Evolutionary conservation across 352 stramenopile species (phyloP), one percentile per base, ranked within the genome.

Genomic region (Elongisporangium prolatum): DNA sequence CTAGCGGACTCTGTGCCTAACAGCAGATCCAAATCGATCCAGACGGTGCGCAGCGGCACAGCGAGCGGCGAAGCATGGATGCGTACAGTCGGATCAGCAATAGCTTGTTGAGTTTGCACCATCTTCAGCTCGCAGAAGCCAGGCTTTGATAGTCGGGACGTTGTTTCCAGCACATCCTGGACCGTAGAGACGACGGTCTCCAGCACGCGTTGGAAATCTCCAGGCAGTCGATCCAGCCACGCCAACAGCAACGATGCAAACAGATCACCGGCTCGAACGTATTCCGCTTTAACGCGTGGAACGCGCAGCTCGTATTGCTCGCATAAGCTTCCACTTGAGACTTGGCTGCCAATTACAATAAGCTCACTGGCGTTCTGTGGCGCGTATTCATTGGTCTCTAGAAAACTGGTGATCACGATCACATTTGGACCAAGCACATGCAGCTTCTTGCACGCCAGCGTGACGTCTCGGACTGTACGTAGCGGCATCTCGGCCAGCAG

Each of bases 381-480:
- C 4, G 48, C 61, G 28, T 40, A 40, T 13, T 40, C 28, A 11
- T 56, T 59, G 6, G 58, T 67, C 56, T 88, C 72, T 53, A 80
- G 68, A 57, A 95, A 93, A 59, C 84, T 93, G 64, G 71, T 93
- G 62, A 95, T 87, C 24, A 95, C 81, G 50, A 95, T 77, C 28
- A 93, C 83, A 17, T 77, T 73, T 11, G 84, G 84, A 0, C 86
- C 86, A 20, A 87, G 54, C 25, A 65, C 70, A 57, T 95, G 86
- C 25, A 95, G 75, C 62, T 84, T 83, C 56, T 85, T 86, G 57
- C 84, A 91, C n/a, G 82, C 86, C 2, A 24, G 40, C 18, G 89
- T 72, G 16, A 81, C 84, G 25, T 93, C 82, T 8, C 72, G 56
- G n/a, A 93, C 77, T 0, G 73, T 86, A 5, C 63, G 67, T 22